Conservation (phyloP, 2,329 filamentous ascomycete species). For the Orbilia brochopaga region DNA sequence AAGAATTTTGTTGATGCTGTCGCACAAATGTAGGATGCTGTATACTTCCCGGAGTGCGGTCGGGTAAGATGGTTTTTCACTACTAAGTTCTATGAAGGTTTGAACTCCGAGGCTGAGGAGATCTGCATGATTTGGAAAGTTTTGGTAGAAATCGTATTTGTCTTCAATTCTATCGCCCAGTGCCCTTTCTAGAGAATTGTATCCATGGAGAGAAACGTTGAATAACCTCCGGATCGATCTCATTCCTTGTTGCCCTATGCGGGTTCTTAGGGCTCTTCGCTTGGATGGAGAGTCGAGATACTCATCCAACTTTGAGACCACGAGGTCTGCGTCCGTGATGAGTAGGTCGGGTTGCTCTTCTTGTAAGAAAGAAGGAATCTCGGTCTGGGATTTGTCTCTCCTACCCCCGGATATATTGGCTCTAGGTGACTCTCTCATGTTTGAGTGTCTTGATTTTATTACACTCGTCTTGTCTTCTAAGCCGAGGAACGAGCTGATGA, state of each 20-base stretch:
- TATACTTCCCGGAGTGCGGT: constrained; percentile 37
- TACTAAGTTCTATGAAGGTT: constrained; percentile 43
- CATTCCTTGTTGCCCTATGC: constrained; percentile 40
- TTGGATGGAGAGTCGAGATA: constrained; percentile 33
- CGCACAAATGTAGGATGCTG: constrained; percentile 41
- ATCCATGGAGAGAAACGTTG: constrained; percentile 37
- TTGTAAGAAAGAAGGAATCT: not conserved
- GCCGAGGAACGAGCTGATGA: constrained; percentile 33
- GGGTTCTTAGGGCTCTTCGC: constrained; percentile 33
- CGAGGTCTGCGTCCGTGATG: constrained; percentile 15
- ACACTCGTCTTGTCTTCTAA: constrained; percentile 5
- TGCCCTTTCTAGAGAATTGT: constrained; percentile 38
- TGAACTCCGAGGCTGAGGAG: constrained; percentile 38
- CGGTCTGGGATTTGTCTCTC: not conserved
- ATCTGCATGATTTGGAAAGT: constrained; percentile 41
- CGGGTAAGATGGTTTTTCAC: constrained; percentile 42
- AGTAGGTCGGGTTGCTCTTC: constrained; percentile 2
- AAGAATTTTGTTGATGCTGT: constrained; percentile 42
- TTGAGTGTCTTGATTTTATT: not conserved
- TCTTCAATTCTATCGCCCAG: constrained; percentile 21
- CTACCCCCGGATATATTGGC: not conserved
- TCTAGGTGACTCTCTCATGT: not conserved
- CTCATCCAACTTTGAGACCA: constrained; percentile 31
- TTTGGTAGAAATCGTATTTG: constrained; percentile 37
- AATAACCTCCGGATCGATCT: constrained; percentile 39